Percentiles rank a stretch among this genome's conserved stretches.
These are phyloP conservation scores for Penicillium rolfsii DNA, from an alignment of 2,329 filamentous ascomycete genomes.

Conservation along the genomic window DNA sequence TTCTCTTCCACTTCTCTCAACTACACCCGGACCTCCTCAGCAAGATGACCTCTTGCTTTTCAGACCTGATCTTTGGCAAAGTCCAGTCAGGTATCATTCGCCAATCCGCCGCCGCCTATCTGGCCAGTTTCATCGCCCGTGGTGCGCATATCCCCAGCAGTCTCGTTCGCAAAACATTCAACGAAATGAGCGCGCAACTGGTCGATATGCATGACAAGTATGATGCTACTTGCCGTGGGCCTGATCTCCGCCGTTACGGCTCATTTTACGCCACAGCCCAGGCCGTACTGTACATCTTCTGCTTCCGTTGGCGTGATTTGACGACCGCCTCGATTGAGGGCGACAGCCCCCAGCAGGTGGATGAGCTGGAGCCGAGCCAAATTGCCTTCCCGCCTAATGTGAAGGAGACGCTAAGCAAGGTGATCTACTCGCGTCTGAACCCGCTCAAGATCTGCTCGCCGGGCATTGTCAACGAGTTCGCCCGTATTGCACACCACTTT, in stretches of 20 bases:
- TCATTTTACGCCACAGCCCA: conserved; percentile 89
- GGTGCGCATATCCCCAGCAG: conserved; percentile 77
- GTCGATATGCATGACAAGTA: conserved; percentile 73
- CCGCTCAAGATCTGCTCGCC: conserved; percentile 94
- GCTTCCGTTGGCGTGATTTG: conserved; percentile 95
- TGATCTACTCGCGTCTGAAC: conserved; percentile 87
- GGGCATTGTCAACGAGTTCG: conserved; percentile 87
- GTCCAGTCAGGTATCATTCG: conserved; percentile 70
- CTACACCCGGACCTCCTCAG: conserved; percentile 76
- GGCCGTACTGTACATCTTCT: conserved; percentile 91
- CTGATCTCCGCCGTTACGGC: conserved; percentile 80
- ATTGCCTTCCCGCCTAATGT: conserved; percentile 76
- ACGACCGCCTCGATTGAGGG: conserved; percentile 61
- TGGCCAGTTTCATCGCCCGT: conserved; percentile 91
- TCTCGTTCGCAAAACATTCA: conserved; percentile 80
- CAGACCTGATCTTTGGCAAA: conserved; percentile 72
- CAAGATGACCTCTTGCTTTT: conserved; percentile 77
- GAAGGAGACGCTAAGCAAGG: conserved; percentile 72
- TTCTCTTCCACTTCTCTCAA: conserved; percentile 94
- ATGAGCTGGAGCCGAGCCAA: conserved; percentile 65
- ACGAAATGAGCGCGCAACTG: conserved; percentile 75
- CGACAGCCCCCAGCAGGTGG: conserved; percentile 57
- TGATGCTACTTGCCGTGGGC: conserved; percentile 75
- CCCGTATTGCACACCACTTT: conserved; percentile 81
- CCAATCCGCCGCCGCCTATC: conserved; percentile 85